These are phyloP conservation scores for Hymenoscyphus albidus DNA, from an alignment of 2,329 filamentous ascomycete genomes.

Conservation along the genomic window DNA sequence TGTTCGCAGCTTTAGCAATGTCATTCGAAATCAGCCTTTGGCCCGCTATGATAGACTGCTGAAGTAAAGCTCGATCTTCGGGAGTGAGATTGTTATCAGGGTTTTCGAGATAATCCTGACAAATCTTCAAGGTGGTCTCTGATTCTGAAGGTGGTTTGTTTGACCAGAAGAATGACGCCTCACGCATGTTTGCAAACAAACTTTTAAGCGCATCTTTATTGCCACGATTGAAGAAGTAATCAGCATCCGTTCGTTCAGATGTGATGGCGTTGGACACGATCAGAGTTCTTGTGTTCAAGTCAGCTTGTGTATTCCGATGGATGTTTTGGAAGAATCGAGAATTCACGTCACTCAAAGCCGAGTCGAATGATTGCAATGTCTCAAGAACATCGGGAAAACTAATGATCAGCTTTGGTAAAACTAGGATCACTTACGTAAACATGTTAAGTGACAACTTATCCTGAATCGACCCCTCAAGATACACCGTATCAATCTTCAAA, in stretches of 20 bases:
- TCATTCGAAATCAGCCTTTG: conserved; percentile 54
- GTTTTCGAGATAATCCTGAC: conserved; percentile 63
- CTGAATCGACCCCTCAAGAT: conserved; percentile 77
- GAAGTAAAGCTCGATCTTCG: conserved; percentile 59
- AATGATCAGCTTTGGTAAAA: too few species aligned
- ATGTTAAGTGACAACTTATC: conserved; percentile 80
- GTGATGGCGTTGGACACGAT: conserved; percentile 84
- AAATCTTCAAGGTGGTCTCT: conserved; percentile 58
- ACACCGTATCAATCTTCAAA: conserved; percentile 66
- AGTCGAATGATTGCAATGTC: too few species aligned
- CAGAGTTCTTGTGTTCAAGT: conserved; percentile 48
- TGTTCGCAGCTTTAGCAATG: conserved; percentile 64
- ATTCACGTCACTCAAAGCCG: too few species aligned
- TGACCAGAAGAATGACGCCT: conserved; percentile 79
- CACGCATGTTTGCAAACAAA: conserved; percentile 73
- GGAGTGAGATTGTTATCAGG: conserved; percentile 54
- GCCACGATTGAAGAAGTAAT: conserved; percentile 83
- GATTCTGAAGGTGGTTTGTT: conserved; percentile 68
- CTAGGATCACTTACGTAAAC: conserved; percentile 50
- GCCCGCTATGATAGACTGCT: conserved; percentile 63
- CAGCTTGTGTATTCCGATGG: too few species aligned
- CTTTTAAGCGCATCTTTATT: conserved; percentile 64
- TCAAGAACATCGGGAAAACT: too few species aligned
- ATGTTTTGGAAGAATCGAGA: too few species aligned
- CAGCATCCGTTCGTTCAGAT: conserved; percentile 75